Evolutionary conservation across 2,329 filamentous ascomycete genomes (phyloP).

Genomic region (Trichoderma sp.): DNA sequence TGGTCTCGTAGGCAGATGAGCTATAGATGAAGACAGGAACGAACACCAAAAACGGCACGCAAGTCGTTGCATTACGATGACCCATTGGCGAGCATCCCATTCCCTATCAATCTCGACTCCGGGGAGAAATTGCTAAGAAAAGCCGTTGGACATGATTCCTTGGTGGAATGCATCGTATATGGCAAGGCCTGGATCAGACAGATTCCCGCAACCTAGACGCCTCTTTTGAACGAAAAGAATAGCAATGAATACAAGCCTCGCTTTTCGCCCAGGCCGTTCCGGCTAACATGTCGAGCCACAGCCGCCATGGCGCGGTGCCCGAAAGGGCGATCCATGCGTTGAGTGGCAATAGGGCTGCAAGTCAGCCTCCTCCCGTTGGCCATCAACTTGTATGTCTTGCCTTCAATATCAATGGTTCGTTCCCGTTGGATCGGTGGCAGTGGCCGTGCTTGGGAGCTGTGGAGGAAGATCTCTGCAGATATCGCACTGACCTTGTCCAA

Average conservation of each 20-base stretch:
- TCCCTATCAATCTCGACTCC: too few relatives aligned
- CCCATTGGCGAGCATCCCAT: too few relatives aligned
- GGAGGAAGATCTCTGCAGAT: neutral
- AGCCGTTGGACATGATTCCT: neutral
- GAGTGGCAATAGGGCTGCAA: neutral
- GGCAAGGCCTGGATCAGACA: neutral
- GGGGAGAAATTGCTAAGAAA: neutral
- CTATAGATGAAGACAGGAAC: too few relatives aligned
- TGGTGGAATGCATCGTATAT: too few relatives aligned
- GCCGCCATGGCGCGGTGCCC: neutral
- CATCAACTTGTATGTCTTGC: too few relatives aligned
- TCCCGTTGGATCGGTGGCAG: neutral
- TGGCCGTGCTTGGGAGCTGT: neutral
- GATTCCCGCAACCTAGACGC: conserved; percentile 8
- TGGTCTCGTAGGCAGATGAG: too few relatives aligned
- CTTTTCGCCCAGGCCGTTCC: neutral
- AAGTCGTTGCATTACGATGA: too few relatives aligned
- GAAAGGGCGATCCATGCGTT: neutral
- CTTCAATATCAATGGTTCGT: too few relatives aligned
- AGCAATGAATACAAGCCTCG: conserved; percentile 20
- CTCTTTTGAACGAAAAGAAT: neutral
- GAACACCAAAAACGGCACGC: too few relatives aligned
- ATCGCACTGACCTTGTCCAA: neutral
- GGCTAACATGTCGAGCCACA: neutral
- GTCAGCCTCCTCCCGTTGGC: neutral